Percentiles rank a stretch among this genome's conserved stretches.
phyloP scores from a whole-genome alignment of 2,329 filamentous ascomycete species.

The Didymella pomorum region DNA sequence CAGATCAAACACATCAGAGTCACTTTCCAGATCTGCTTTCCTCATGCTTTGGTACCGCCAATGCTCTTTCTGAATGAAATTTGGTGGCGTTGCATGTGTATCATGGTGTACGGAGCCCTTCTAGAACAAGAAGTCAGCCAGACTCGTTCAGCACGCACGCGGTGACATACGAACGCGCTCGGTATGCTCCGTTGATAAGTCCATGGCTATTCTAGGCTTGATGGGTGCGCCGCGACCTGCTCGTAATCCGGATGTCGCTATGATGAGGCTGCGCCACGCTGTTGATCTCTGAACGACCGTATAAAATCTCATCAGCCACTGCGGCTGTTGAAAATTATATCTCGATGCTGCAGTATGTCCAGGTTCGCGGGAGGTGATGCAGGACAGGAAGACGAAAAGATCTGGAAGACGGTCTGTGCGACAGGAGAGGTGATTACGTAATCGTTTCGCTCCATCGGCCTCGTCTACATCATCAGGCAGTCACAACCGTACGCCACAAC shows the following conservation, averaged over 20 bases:
- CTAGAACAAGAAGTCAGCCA: conserved; percentile 30
- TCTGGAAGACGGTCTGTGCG: neutral
- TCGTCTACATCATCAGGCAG: neutral
- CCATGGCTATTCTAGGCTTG: conserved; percentile 27
- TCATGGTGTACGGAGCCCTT: conserved; percentile 46
- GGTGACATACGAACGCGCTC: conserved; percentile 46
- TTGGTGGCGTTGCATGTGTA: conserved; percentile 48
- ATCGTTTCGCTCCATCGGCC: neutral
- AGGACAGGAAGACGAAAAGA: neutral
- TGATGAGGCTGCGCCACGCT: conserved; percentile 8
- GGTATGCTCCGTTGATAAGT: conserved; percentile 36
- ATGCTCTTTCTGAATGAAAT: conserved; percentile 47
- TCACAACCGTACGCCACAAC: neutral
- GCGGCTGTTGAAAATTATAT: neutral
- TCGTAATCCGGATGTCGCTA: neutral
- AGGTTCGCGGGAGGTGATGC: neutral
- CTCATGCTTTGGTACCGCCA: conserved; percentile 68
- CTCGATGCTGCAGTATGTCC: neutral
- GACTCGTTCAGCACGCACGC: conserved; percentile 25
- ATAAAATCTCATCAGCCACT: conserved; percentile 5
- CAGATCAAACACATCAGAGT: conserved; percentile 54
- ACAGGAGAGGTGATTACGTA: neutral
- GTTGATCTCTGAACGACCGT: neutral
- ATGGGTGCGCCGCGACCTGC: neutral
- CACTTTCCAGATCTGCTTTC: conserved; percentile 60